Evolutionary conservation across 441 rosid species (phyloP).

Genomic region (Daphne laureola): DNA sequence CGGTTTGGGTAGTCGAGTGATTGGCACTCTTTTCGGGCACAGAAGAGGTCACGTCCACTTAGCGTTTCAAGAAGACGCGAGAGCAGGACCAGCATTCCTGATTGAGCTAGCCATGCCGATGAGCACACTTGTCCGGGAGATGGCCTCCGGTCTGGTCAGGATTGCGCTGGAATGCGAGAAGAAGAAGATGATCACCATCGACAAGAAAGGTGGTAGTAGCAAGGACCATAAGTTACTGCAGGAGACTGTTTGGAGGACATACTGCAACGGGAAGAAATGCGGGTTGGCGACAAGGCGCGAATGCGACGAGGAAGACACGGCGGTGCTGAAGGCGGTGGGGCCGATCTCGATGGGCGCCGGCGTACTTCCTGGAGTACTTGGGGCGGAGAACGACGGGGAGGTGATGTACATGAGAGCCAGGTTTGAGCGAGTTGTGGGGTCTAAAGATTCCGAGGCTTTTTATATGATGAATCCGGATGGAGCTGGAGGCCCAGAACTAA

Average conservation of each 20-base stretch:
- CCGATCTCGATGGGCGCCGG: slow-evolving; percentile 72
- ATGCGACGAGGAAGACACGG: slow-evolving; percentile 49
- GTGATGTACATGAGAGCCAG: slow-evolving; percentile 75
- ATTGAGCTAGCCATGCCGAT: slow-evolving; percentile 58
- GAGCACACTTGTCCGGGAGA: slow-evolving; percentile 45
- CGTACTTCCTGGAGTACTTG: slow-evolving; percentile 42
- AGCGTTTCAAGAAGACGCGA: slow-evolving; percentile 51
- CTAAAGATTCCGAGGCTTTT: slow-evolving; percentile 67
- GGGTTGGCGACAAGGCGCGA: slow-evolving; percentile 54
- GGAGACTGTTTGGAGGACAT: slow-evolving; percentile 57
- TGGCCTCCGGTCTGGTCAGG: slow-evolving; percentile 61
- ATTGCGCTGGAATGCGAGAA: slow-evolving; percentile 51
- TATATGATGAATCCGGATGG: slow-evolving; percentile 71
- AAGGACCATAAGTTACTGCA: slow-evolving; percentile 30
- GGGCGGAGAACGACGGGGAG: slow-evolving; percentile 52
- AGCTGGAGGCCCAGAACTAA: slow-evolving; percentile 63
- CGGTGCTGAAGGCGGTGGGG: slow-evolving; percentile 52
- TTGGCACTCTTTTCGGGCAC: slow-evolving; percentile 55
- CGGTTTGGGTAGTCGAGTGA: slow-evolving; percentile 37
- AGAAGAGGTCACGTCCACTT: slow-evolving; percentile 60
- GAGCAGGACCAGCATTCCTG: slow-evolving; percentile 36
- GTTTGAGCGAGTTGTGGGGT: slow-evolving; percentile 67
- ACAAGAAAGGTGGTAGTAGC: slow-evolving; percentile 14
- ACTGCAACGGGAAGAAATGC: slow-evolving; percentile 58
- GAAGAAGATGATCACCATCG: slow-evolving; percentile 19